Percentiles rank a stretch among this genome's conserved stretches.
phyloP scores from a whole-genome alignment of 176 grass and related monocot species.

The Triticum aestivum region DNA sequence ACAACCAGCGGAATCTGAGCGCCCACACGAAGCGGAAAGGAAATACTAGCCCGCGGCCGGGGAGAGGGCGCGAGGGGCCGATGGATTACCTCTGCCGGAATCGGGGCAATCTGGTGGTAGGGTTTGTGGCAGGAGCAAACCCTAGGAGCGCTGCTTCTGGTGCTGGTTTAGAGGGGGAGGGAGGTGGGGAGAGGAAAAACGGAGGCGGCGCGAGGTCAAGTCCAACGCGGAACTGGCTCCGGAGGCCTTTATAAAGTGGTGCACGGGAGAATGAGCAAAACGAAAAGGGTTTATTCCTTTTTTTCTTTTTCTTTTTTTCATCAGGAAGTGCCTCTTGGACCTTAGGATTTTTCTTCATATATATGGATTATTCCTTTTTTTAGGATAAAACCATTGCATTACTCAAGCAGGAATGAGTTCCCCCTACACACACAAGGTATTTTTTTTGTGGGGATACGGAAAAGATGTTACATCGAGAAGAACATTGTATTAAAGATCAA shows the following conservation, averaged over 20 bases:
- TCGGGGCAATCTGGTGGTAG: constrained; percentile 16
- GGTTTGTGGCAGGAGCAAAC: constrained; percentile 29
- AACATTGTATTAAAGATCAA: no score
- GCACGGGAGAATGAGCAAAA: background rate
- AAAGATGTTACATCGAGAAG: no score
- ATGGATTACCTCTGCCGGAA: constrained; percentile 35
- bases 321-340: background rate
- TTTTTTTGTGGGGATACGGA: no score
- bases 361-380: no score
- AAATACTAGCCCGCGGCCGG: constrained; percentile 27
- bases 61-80: background rate
- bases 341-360: no score
- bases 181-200: background rate
- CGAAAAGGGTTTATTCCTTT: background rate
- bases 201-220: constrained; percentile 33
- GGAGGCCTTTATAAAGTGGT: background rate
- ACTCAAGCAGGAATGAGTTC: no score
- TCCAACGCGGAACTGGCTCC: background rate
- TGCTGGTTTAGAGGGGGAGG: constrained; percentile 27
- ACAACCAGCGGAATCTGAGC: constrained; percentile 21
- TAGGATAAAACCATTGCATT: no score
- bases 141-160: constrained; percentile 38
- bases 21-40: background rate
- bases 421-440: no score
- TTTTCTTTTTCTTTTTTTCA: background rate